These are phyloP conservation scores for Stevia rebaudiana DNA, from an alignment of 140 eudicot genomes.

Conservation along the genomic window DNA sequence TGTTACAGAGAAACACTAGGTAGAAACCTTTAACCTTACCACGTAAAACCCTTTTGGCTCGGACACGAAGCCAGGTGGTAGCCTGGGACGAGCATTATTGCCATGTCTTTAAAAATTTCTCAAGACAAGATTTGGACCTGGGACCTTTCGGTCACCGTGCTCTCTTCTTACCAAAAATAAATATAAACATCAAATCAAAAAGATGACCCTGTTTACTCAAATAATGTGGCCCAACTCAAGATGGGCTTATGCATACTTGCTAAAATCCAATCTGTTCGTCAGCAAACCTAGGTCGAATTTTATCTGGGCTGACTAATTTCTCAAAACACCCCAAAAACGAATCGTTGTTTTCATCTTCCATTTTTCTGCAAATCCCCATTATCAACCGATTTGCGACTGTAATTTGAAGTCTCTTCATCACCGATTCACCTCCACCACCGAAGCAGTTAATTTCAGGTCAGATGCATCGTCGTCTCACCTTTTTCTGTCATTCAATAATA, in stretches of 20 bases:
- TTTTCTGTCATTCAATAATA: constrained; percentile 33
- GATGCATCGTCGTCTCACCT: constrained; percentile 45
- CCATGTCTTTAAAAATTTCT: too few relatives aligned
- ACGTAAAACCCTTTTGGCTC: too few relatives aligned
- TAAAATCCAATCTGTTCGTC: constrained; percentile 4
- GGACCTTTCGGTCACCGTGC: too few relatives aligned
- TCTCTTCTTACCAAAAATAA: too few relatives aligned
- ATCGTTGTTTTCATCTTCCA: not conserved
- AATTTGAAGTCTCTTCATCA: constrained; percentile 6
- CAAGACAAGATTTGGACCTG: too few relatives aligned
- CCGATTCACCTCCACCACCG: constrained; percentile 20
- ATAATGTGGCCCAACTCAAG: not conserved
- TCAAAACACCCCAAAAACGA: not conserved
- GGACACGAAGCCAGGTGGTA: too few relatives aligned
- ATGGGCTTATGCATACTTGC: constrained; percentile 4
- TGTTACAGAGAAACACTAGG: too few relatives aligned
- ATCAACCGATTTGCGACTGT: not conserved
- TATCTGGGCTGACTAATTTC: not conserved
- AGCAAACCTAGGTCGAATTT: constrained; percentile 2
- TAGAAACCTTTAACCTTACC: too few relatives aligned
- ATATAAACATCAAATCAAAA: too few relatives aligned
- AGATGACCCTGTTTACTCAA: too few relatives aligned
- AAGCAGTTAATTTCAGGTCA: constrained; percentile 25
- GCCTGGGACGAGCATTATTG: too few relatives aligned
- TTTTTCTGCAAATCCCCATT: not conserved